Conservation (phyloP, 306 rosid genomes). For the Cucumis hystrix region DNA sequence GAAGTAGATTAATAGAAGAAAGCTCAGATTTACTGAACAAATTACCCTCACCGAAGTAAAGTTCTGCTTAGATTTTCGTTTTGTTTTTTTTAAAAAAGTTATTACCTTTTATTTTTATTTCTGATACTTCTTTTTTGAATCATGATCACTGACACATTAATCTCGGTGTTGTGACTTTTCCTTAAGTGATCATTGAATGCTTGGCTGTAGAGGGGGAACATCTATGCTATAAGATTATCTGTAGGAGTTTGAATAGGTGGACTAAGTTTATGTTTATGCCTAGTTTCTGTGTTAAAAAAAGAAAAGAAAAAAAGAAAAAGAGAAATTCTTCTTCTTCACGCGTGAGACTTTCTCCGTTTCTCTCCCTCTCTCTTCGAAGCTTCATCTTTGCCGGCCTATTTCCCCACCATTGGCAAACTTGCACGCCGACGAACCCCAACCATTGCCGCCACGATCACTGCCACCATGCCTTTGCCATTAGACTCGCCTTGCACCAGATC, state of each 20-base stretch:
- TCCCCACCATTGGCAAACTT: too few species aligned
- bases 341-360: too few species aligned
- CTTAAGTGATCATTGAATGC: neutral
- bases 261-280: neutral
- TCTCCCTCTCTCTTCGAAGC: too few species aligned
- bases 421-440: too few species aligned
- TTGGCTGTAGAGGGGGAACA: slow-evolving; percentile 1
- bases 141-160: neutral
- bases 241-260: slow-evolving; percentile 1
- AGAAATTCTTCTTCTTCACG: too few species aligned
- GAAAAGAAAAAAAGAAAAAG: too few species aligned
- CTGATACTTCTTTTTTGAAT: neutral
- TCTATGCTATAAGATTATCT: neutral
- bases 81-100: too few species aligned
- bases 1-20: neutral
- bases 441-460: too few species aligned
- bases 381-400: too few species aligned
- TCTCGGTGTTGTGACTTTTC: neutral
- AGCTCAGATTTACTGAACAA: neutral
- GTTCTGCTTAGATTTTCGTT: neutral
- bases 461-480: too few species aligned
- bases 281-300: too few species aligned
- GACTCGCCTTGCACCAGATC: too few species aligned
- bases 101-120: neutral
- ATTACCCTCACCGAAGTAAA: neutral